Evolutionary conservation across 2,329 filamentous ascomycete species (phyloP).

Genomic region (Dothistroma septosporum): DNA sequence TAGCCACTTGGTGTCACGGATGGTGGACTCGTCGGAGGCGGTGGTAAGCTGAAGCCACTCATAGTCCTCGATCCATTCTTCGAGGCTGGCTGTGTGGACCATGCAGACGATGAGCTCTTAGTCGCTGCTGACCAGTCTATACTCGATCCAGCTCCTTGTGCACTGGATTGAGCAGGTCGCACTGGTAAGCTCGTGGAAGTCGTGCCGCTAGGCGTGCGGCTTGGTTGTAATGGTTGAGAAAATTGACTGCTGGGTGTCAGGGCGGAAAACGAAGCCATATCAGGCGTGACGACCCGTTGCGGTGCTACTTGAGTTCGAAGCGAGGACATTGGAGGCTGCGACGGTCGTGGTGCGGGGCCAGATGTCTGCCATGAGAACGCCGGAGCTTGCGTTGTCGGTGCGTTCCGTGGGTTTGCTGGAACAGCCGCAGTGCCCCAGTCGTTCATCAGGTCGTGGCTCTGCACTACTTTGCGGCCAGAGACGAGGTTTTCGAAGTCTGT

Average conservation of each 20-base stretch:
- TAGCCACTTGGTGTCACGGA: slow-evolving; percentile 36
- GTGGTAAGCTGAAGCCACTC: slow-evolving; percentile 24
- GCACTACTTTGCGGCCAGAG: slow-evolving; percentile 60
- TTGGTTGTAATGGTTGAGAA: slow-evolving; percentile 38
- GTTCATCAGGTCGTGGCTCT: slow-evolving; percentile 38
- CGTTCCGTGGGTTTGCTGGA: slow-evolving; percentile 13
- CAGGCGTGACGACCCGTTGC: slow-evolving; percentile 34
- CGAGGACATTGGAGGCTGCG: slow-evolving; percentile 11
- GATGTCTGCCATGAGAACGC: slow-evolving; percentile 46
- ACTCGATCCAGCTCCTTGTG: slow-evolving; percentile 34
- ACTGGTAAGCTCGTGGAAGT: slow-evolving; percentile 26
- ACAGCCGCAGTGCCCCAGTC: slow-evolving; percentile 39
- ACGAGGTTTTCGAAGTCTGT: slow-evolving; percentile 87
- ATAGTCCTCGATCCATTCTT: slow-evolving; percentile 8
- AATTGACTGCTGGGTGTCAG: slow-evolving; percentile 39
- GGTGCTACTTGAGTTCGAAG: slow-evolving; percentile 18
- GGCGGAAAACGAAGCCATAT: slow-evolving; percentile 34
- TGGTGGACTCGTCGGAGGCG: slow-evolving; percentile 34
- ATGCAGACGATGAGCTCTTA: slow-evolving; percentile 14
- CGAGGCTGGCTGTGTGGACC: slow-evolving; percentile 7
- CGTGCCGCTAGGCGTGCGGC: slow-evolving; percentile 27
- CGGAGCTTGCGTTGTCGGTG: slow-evolving; percentile 26
- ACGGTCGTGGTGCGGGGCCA: slow-evolving; percentile 6
- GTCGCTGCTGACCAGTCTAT: slow-evolving; percentile 51
- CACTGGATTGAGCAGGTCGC: slow-evolving; percentile 29